Conservation (phyloP, 2,329 filamentous ascomycete genomes). For the Phialophora tarda region DNA sequence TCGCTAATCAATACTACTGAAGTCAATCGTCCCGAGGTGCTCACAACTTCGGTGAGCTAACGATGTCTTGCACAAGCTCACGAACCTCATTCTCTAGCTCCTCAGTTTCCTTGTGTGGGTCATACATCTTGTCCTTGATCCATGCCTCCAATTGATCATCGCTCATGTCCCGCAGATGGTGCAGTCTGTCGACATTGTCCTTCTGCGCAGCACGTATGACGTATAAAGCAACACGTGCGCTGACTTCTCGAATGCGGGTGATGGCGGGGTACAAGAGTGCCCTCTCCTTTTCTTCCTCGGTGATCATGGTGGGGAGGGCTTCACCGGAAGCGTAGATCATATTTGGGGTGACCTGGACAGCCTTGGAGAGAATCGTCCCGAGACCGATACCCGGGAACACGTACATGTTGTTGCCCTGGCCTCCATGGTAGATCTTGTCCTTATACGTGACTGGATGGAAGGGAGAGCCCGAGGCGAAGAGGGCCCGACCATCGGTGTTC, state of each 20-base stretch:
- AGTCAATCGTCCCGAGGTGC: neutral
- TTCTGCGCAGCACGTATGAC: conserved; percentile 91
- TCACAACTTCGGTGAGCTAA: conserved; percentile 29
- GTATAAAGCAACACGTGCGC: conserved; percentile 81
- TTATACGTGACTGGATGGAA: conserved; percentile 76
- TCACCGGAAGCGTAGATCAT: conserved; percentile 97
- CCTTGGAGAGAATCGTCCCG: conserved; percentile 88
- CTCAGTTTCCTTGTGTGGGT: conserved; percentile 55
- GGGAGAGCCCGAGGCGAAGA: conserved; percentile 95
- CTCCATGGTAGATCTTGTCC: conserved; percentile 73
- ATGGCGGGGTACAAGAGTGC: conserved; percentile 91
- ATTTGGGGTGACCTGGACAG: conserved; percentile 82
- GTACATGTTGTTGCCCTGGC: conserved; percentile 83
- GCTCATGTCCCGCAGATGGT: conserved; percentile 50
- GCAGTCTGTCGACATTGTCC: conserved; percentile 69
- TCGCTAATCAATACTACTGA: conserved; percentile 14
- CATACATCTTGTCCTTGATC: conserved; percentile 58
- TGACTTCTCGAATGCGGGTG: conserved; percentile 88
- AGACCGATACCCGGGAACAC: conserved; percentile 97
- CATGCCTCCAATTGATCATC: conserved; percentile 53
- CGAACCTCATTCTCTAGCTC: conserved; percentile 51
- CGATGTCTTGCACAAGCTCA: conserved; percentile 32
- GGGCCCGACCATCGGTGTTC: conserved; percentile 86
- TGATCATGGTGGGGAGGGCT: conserved; percentile 77
- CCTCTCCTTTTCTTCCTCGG: conserved; percentile 77